phyloP scores from a whole-genome alignment of 2,329 filamentous ascomycete genomes.

The Epichloe coenophiala region DNA sequence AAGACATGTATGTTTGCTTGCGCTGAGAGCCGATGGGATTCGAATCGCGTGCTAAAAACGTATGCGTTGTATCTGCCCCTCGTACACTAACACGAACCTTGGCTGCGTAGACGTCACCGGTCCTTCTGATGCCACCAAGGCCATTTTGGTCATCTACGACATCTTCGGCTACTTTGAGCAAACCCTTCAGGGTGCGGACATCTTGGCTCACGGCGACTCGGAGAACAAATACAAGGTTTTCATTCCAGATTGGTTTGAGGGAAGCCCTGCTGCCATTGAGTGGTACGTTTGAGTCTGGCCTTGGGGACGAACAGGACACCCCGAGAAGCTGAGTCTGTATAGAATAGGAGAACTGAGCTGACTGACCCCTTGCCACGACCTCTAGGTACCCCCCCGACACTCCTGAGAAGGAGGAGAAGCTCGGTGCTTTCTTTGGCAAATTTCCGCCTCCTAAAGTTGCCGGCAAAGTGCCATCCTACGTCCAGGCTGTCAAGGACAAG shows the following conservation, averaged over 20 bases:
- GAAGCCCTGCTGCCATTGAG: slow-evolving; percentile 46
- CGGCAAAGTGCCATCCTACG: slow-evolving; percentile 37
- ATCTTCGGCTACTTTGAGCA: slow-evolving; percentile 61
- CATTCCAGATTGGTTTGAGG: slow-evolving; percentile 86
- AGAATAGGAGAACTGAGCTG: neutral
- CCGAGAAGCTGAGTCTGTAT: neutral
- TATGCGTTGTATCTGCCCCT: neutral
- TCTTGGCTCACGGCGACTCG: slow-evolving; percentile 39
- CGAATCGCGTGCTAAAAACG: neutral
- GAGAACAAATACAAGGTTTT: slow-evolving; percentile 67
- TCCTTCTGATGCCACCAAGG: slow-evolving; percentile 37
- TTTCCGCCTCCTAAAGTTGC: slow-evolving; percentile 34
- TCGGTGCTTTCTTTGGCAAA: slow-evolving; percentile 44
- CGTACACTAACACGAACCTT: neutral
- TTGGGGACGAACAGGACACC: neutral
- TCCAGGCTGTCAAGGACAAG: slow-evolving; percentile 36
- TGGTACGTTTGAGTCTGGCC: slow-evolving; percentile 21
- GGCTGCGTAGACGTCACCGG: slow-evolving; percentile 29
- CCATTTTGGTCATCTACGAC: slow-evolving; percentile 49
- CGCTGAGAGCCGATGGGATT: neutral
- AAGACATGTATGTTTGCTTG: slow-evolving; percentile 30
- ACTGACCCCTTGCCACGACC: neutral
- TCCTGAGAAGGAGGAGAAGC: slow-evolving; percentile 46
- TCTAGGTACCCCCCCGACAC: slow-evolving; percentile 49
- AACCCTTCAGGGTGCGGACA: slow-evolving; percentile 58